These are phyloP conservation scores for Lecanosticta acicola DNA, from an alignment of 2,329 filamentous ascomycete species.

Conservation along the genomic window DNA sequence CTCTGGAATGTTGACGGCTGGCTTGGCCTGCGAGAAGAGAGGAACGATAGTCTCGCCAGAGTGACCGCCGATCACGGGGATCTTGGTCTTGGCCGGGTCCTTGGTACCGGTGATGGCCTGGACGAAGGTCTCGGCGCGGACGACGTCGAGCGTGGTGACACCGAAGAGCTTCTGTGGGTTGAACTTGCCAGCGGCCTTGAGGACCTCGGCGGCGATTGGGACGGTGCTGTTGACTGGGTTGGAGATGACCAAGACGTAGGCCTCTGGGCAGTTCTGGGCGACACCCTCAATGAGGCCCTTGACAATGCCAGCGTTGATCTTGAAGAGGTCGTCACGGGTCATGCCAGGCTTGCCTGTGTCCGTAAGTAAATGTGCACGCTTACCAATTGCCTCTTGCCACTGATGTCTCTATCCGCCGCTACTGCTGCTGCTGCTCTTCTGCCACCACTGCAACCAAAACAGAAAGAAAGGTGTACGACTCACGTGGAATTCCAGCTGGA, in stretches of 20 bases:
- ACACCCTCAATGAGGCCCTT: slow-evolving; percentile 85
- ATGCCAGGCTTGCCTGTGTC: slow-evolving; percentile 89
- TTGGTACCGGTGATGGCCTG: slow-evolving; percentile 76
- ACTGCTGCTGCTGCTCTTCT: slow-evolving; percentile 2
- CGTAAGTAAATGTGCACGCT: slow-evolving; percentile 2
- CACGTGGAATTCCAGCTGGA: slow-evolving; percentile 94
- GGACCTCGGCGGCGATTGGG: slow-evolving; percentile 91
- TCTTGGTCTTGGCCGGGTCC: slow-evolving; percentile 73
- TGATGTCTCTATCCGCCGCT: background rate
- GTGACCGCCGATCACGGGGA: slow-evolving; percentile 94
- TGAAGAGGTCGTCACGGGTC: slow-evolving; percentile 99
- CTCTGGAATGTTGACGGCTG: slow-evolving; percentile 70
- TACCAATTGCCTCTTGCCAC: slow-evolving; percentile 23
- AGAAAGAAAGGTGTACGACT: slow-evolving; percentile 16
- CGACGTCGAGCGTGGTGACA: slow-evolving; percentile 97
- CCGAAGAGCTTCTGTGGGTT: slow-evolving; percentile 94
- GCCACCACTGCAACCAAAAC: slow-evolving; percentile 2
- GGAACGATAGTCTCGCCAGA: slow-evolving; percentile 97
- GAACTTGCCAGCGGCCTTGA: slow-evolving; percentile 90
- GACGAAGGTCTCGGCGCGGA: slow-evolving; percentile 95
- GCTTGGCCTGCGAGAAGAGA: slow-evolving; percentile 86
- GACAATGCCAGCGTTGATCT: slow-evolving; percentile 98
- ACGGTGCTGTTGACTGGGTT: slow-evolving; percentile 99
- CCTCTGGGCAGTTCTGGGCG: slow-evolving; percentile 84
- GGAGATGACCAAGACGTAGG: slow-evolving; percentile 93